phyloP scores from a whole-genome alignment of 2,329 filamentous ascomycete genomes.

The Grosmannia clavigera region DNA sequence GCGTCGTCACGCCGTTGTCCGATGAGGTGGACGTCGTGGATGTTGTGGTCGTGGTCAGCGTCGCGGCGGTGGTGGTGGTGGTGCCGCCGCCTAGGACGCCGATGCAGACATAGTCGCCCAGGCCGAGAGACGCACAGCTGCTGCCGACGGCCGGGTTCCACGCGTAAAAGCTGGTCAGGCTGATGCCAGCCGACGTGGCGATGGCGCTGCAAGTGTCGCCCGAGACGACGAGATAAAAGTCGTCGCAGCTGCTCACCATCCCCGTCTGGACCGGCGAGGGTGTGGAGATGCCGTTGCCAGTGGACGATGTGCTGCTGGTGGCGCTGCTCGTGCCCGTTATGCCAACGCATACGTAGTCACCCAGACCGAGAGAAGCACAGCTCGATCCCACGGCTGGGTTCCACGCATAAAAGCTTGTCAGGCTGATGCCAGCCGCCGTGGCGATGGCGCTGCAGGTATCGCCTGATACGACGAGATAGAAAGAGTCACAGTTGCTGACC shows the following conservation, averaged over 20 bases:
- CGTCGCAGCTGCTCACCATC: conserved; percentile 4
- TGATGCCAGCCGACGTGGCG: neutral
- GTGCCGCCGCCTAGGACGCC: neutral
- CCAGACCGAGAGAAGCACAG: too few relatives aligned
- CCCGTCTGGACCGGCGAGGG: neutral
- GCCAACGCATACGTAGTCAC: too few relatives aligned
- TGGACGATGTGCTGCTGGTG: neutral
- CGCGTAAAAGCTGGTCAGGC: conserved; percentile 1
- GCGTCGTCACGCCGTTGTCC: too few relatives aligned
- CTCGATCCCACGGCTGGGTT: too few relatives aligned
- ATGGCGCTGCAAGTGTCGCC: conserved; percentile 5
- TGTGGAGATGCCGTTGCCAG: neutral
- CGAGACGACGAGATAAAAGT: conserved; percentile 1
- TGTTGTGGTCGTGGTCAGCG: neutral
- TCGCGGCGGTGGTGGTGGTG: too few relatives aligned
- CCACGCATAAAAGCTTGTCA: too few relatives aligned
- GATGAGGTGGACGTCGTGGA: neutral
- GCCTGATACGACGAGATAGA: neutral
- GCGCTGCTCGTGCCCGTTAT: neutral
- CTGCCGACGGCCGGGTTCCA: conserved; percentile 5
- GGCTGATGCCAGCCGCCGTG: too few relatives aligned
- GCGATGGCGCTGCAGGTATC: neutral
- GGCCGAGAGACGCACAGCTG: neutral
- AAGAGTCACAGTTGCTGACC: neutral
- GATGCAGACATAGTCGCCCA: neutral